A percentile compares a stretch with the other conserved stretches of the same genome.
Evolutionary conservation across 345 rosid genomes (phyloP).

Genomic region (Salix viminalis): DNA sequence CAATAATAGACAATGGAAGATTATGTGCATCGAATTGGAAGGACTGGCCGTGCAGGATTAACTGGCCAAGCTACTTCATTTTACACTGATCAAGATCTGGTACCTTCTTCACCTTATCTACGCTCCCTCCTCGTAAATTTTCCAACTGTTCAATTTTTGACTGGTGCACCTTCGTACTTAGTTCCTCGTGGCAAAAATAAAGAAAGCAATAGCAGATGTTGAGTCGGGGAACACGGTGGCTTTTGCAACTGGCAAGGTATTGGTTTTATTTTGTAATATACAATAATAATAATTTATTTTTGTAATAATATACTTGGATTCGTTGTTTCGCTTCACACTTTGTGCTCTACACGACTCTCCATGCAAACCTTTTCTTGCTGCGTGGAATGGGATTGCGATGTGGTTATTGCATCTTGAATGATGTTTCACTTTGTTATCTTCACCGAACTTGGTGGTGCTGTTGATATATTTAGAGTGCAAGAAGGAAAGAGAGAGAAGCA

Average conservation of each 20-base stretch:
- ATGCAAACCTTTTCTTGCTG: background rate
- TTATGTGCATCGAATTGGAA: conserved; percentile 40
- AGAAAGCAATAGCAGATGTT: conserved; percentile 32
- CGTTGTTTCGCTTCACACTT: background rate
- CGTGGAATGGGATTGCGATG: background rate
- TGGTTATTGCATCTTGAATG: background rate
- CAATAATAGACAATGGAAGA: conserved; percentile 39
- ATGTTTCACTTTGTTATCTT: background rate
- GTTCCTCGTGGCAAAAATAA: conserved; percentile 36
- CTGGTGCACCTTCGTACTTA: conserved; percentile 7
- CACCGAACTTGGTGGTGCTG: background rate
- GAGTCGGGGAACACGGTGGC: conserved; percentile 32
- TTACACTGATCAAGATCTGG: conserved; percentile 39
- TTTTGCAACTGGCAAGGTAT: conserved; percentile 43
- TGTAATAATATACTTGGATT: background rate
- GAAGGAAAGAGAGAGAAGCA: conserved; percentile 40
- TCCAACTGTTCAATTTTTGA: background rate
- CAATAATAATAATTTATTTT: background rate
- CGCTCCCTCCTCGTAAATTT: background rate
- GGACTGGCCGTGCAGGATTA: conserved; percentile 44
- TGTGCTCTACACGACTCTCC: background rate
- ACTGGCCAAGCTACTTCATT: conserved; percentile 41
- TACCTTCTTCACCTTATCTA: background rate
- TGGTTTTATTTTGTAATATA: background rate
- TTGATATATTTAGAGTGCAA: conserved; percentile 24